These are phyloP conservation scores for Psilocybe sp. DNA, from an alignment of 768 basidiomycete species.

Conservation along the genomic window DNA sequence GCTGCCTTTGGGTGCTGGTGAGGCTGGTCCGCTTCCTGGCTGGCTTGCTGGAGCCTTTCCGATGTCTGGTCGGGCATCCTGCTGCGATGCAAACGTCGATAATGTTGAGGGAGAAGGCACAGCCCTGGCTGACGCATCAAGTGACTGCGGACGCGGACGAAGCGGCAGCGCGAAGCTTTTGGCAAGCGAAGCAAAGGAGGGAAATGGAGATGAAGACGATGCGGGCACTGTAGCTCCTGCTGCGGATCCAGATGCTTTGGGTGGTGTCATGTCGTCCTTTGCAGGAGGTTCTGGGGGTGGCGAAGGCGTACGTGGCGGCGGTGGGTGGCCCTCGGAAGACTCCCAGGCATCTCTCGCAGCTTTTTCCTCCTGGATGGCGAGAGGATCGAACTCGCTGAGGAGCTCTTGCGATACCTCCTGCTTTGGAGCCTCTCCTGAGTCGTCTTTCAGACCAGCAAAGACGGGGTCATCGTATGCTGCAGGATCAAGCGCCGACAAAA, in stretches of 20 bases:
- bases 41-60: constrained; percentile 19
- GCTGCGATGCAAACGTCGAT: constrained; percentile 53
- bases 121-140: constrained; percentile 53
- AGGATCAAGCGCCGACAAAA: constrained; percentile 40
- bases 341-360: constrained; percentile 68
- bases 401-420: constrained; percentile 35
- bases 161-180: constrained; percentile 53
- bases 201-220: constrained; percentile 44
- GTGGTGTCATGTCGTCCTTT: constrained; percentile 26
- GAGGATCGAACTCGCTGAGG: constrained; percentile 67
- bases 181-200: constrained; percentile 65
- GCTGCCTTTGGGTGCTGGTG: constrained; percentile 26
- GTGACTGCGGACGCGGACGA: constrained; percentile 53
- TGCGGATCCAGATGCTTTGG: constrained; percentile 12
- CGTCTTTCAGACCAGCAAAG: constrained; percentile 33
- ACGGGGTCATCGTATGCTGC: constrained; percentile 38
- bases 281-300: constrained; percentile 34
- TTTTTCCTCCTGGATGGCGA: constrained; percentile 53
- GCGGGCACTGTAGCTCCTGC: constrained; percentile 25
- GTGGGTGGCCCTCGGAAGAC: constrained; percentile 58
- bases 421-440: constrained; percentile 17
- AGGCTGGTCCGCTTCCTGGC: constrained; percentile 22
- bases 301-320: constrained; percentile 37
- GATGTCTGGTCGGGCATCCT: constrained; percentile 24
- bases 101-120: constrained; percentile 56